Percentiles rank a stretch among this genome's conserved stretches.
phyloP scores from a whole-genome alignment of 345 rosid genomes.

The Linum trigynum region DNA sequence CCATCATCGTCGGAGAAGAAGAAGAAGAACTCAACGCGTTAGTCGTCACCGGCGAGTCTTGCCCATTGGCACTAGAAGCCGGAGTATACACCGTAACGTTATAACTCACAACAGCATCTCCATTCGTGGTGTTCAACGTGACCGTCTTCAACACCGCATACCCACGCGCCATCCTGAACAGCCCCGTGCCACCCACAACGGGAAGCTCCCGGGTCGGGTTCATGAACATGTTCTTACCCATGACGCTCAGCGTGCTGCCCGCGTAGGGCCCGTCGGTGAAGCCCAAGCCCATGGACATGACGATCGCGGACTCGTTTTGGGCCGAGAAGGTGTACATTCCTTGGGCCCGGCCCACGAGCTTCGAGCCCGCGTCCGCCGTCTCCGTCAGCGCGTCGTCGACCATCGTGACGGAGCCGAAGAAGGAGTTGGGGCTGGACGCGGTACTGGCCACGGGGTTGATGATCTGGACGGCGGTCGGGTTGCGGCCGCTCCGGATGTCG shows the following conservation, averaged over 20 bases:
- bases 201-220: conserved; percentile 21
- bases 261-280: conserved; percentile 14
- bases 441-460: background rate
- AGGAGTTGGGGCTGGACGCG: background rate
- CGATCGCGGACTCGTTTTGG: conserved; percentile 7
- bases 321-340: conserved; percentile 19
- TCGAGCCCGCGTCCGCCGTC: conserved; percentile 15
- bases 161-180: conserved; percentile 20
- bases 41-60: too few relatives aligned
- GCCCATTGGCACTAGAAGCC: background rate
- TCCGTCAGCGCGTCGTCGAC: conserved; percentile 22
- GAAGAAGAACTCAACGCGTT: too few relatives aligned
- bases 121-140: background rate
- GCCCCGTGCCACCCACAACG: conserved; percentile 20
- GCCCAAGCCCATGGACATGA: conserved; percentile 19
- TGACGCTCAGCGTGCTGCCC: conserved; percentile 15
- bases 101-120: background rate
- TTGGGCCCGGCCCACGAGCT: conserved; percentile 19
- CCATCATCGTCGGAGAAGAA: too few relatives aligned
- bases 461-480: background rate
- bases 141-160: background rate
- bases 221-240: conserved; percentile 16
- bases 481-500: background rate
- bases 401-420: conserved; percentile 13
- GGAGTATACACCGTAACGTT: background rate